Percentiles rank a stretch among this genome's conserved stretches.
Evolutionary conservation across 129 eudicot genomes (phyloP).

Genomic region (Scalesia atractyloides): DNA sequence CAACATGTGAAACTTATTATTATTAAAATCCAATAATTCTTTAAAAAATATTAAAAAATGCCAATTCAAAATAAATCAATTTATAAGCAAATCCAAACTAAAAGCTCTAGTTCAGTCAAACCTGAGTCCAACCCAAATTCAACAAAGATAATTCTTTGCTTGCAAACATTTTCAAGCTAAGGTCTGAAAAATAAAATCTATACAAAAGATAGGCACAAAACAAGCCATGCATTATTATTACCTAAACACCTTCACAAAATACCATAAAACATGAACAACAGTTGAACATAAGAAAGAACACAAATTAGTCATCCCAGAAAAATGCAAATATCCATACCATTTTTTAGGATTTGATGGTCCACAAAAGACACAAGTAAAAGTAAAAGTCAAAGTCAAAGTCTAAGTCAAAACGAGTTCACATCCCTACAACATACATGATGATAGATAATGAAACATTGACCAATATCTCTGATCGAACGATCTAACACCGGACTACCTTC

Average conservation of each 20-base stretch:
- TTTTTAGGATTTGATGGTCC: slow-evolving; percentile 27
- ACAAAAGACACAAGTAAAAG: slow-evolving; percentile 34
- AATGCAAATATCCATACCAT: slow-evolving; percentile 34
- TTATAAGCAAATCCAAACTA: too few relatives aligned
- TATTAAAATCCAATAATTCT: too few relatives aligned
- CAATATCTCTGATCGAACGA: slow-evolving; percentile 14
- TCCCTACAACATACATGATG: slow-evolving; percentile 33
- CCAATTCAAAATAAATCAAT: too few relatives aligned
- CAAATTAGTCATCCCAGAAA: slow-evolving; percentile 22
- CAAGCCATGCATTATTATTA: neutral
- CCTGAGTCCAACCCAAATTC: neutral
- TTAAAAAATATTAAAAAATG: too few relatives aligned
- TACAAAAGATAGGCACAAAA: neutral
- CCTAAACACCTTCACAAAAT: neutral
- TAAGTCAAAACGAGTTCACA: slow-evolving; percentile 24
- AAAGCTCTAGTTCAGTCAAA: too few relatives aligned
- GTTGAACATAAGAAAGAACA: neutral
- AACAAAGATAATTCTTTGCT: neutral
- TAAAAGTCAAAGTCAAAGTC: slow-evolving; percentile 33
- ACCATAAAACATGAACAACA: neutral
- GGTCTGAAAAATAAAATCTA: neutral
- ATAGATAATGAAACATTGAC: slow-evolving; percentile 32
- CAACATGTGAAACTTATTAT: too few relatives aligned
- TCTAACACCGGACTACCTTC: slow-evolving; percentile 35
- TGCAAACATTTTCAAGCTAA: neutral